phyloP scores from a whole-genome alignment of 2,329 filamentous ascomycete genomes.

The Metarhizium humberi region DNA sequence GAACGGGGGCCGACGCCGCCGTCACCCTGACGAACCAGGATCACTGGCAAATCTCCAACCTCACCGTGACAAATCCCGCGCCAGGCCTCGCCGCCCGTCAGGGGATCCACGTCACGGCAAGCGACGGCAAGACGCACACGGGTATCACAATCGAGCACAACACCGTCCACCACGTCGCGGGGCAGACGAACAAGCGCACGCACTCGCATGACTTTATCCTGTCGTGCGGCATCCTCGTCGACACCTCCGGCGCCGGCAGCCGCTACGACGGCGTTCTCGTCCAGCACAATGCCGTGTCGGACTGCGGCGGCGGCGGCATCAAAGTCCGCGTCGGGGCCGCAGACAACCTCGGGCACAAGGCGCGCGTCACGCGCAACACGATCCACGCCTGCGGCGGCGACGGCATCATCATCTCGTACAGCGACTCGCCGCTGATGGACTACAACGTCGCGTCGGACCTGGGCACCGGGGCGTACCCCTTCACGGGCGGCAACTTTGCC shows the following conservation, averaged over 20 bases:
- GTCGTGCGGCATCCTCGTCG: conserved; percentile 11
- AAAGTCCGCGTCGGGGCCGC: conserved; percentile 14
- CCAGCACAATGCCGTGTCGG: conserved; percentile 11
- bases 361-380: conserved; percentile 11
- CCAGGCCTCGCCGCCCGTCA: conserved; percentile 8
- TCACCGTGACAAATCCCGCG: conserved; percentile 10
- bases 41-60: conserved; percentile 13
- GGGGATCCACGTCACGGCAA: conserved; percentile 13
- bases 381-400: conserved; percentile 15
- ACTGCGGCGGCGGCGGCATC: conserved; percentile 17
- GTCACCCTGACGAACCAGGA: conserved; percentile 14
- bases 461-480: conserved; percentile 15
- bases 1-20: conserved; percentile 10
- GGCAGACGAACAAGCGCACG: conserved; percentile 13
- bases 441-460: conserved; percentile 13
- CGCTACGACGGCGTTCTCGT: conserved; percentile 15
- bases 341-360: conserved; percentile 9
- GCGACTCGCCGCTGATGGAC: conserved; percentile 12
- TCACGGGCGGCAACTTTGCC: conserved; percentile 16
- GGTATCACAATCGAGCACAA: conserved; percentile 14
- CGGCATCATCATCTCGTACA: conserved; percentile 14
- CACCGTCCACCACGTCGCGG: conserved; percentile 13
- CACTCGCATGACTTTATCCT: conserved; percentile 9
- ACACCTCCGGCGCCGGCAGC: conserved; percentile 5
- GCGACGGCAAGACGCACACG: conserved; percentile 13